phyloP scores from a whole-genome alignment of 1,284 basidiomycete species.

The Vanrija sp. region DNA sequence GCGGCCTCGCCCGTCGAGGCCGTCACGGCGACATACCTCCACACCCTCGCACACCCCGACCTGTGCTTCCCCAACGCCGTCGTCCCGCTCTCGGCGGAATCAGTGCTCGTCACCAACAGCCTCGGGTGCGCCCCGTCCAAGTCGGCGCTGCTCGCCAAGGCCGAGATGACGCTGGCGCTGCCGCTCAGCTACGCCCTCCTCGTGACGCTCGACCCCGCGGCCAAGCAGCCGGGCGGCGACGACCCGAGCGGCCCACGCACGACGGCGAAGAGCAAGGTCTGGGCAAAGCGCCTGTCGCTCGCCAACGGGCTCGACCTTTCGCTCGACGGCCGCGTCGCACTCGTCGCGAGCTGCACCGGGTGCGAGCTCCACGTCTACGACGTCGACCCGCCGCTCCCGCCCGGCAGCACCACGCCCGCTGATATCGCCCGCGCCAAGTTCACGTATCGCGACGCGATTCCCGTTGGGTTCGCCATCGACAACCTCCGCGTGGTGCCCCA shows the following conservation, averaged over 20 bases:
- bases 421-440: no score
- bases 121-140: background rate
- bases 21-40: background rate
- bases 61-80: conserved; percentile 6
- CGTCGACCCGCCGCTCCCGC: background rate
- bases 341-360: background rate
- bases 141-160: background rate
- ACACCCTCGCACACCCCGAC: background rate
- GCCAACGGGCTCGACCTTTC: conserved; percentile 4
- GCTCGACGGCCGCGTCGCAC: conserved; percentile 4
- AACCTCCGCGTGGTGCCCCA: conserved; percentile 5
- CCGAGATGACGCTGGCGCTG: conserved; percentile 1
- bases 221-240: background rate
- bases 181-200: background rate
- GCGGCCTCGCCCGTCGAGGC: no score
- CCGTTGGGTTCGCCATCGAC: conserved; percentile 7
- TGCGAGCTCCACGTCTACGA: conserved; percentile 11
- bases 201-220: no score
- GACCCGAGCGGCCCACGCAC: background rate
- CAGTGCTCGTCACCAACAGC: conserved; percentile 10
- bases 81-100: conserved; percentile 3
- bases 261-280: background rate
- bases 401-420: no score
- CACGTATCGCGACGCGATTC: conserved; percentile 8
- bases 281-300: background rate